Evolutionary conservation across 345 rosid genomes (phyloP).

Genomic region (Citropsis articulata): DNA sequence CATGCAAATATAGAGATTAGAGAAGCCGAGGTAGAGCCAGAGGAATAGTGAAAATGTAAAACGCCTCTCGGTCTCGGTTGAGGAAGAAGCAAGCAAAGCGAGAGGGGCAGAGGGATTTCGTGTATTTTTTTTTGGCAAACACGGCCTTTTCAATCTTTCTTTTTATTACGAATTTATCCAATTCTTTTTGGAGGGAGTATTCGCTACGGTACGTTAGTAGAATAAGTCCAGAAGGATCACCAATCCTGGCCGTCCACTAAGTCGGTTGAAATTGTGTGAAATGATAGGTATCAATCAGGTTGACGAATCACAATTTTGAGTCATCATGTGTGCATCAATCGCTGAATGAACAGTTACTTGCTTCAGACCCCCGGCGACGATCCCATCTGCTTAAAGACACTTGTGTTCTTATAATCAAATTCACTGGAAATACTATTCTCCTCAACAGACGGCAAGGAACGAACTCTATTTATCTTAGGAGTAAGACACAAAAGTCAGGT

Average conservation of each 20-base stretch:
- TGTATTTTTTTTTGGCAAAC: neutral
- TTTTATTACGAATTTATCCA: neutral
- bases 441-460: too few relatives aligned
- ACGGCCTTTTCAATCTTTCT: neutral
- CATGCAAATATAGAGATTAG: neutral
- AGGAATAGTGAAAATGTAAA: neutral
- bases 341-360: too few relatives aligned
- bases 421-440: too few relatives aligned
- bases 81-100: neutral
- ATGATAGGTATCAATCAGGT: neutral
- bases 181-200: neutral
- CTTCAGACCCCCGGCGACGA: neutral
- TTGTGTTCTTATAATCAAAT: too few relatives aligned
- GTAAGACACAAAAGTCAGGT: too few relatives aligned
- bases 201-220: neutral
- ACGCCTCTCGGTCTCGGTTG: neutral
- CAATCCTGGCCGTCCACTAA: slow-evolving; percentile 8
- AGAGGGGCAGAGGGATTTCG: neutral
- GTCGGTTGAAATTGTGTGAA: slow-evolving; percentile 9
- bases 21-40: slow-evolving; percentile 2
- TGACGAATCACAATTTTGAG: too few relatives aligned
- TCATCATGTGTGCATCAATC: too few relatives aligned
- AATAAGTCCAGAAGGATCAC: neutral
- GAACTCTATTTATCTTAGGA: too few relatives aligned
- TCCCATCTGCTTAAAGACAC: neutral